Conservation (phyloP, 495 filamentous ascomycete genomes). For the Usnea hakonensis region DNA sequence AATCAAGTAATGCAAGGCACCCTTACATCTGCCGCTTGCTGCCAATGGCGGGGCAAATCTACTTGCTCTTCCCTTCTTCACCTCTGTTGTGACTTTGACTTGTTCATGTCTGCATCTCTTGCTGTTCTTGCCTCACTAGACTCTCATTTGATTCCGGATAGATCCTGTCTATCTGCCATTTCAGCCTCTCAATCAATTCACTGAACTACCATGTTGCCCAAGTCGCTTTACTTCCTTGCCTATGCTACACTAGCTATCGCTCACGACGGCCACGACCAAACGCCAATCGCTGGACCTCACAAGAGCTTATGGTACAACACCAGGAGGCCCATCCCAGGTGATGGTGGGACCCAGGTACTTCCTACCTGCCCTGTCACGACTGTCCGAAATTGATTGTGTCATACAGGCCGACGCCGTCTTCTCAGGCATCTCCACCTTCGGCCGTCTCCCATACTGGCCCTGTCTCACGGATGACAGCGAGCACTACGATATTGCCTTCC, state of each 20-base stretch:
- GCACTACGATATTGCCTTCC: slow-evolving; percentile 74
- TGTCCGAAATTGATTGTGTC: slow-evolving; percentile 7
- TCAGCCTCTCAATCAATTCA: slow-evolving; percentile 4
- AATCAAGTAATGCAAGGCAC: not conserved
- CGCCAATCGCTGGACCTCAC: slow-evolving; percentile 49
- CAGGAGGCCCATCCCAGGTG: slow-evolving; percentile 55
- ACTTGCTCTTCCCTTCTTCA: not conserved
- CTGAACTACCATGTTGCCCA: slow-evolving; percentile 1
- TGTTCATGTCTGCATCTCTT: not conserved
- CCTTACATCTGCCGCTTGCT: not conserved
- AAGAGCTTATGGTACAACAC: slow-evolving; percentile 53
- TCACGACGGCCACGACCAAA: slow-evolving; percentile 48
- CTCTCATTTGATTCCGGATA: not conserved
- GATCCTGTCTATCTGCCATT: not conserved
- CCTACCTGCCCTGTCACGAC: not conserved
- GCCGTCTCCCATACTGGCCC: slow-evolving; percentile 66
- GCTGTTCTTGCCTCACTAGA: not conserved
- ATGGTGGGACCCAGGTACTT: slow-evolving; percentile 56
- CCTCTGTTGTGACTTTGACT: not conserved
- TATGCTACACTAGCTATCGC: slow-evolving; percentile 38
- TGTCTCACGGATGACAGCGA: slow-evolving; percentile 64
- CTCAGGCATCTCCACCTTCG: slow-evolving; percentile 69
- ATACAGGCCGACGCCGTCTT: slow-evolving; percentile 62
- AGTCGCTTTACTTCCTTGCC: slow-evolving; percentile 16
- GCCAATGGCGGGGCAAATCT: slow-evolving; percentile 3